These are phyloP conservation scores for Uromyces viciae-fabae DNA, from an alignment of 1,284 basidiomycete species.

Conservation along the genomic window DNA sequence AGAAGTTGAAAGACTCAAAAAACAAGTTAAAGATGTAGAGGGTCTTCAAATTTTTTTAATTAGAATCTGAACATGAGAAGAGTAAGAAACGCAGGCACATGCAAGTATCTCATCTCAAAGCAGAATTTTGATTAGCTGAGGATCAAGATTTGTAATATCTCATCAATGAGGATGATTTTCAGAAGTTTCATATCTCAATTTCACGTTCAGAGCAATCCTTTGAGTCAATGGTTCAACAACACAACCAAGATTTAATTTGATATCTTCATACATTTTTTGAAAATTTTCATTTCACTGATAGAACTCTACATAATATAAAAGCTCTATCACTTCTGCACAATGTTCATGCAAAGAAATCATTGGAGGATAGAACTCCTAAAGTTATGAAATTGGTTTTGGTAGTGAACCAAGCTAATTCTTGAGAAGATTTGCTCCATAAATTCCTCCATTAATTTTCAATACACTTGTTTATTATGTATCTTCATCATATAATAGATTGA, in stretches of 20 bases:
- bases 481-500: too few species aligned
- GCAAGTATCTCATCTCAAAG: conserved; percentile 25
- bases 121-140: conserved; percentile 21
- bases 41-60: conserved; percentile 30
- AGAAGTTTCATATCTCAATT: not conserved
- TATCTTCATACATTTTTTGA: conserved; percentile 2
- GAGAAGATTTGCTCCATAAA: conserved; percentile 32
- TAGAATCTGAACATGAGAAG: conserved; percentile 30
- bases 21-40: conserved; percentile 16
- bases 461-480: too few species aligned
- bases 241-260: not conserved
- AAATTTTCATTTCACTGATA: not conserved
- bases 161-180: not conserved
- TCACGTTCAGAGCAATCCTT: not conserved
- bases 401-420: not conserved
- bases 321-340: not conserved
- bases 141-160: conserved; percentile 16
- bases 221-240: not conserved
- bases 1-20: conserved; percentile 19
- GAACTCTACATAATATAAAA: not conserved
- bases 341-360: conserved; percentile 10
- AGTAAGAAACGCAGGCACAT: conserved; percentile 27
- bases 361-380: conserved; percentile 24
- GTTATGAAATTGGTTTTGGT: conserved; percentile 25
- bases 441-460: too few species aligned